Percentiles rank a stretch among this genome's conserved stretches.
These are phyloP conservation scores for Fragilaria radians DNA, from an alignment of 108 stramenopile genomes.

Conservation along the genomic window DNA sequence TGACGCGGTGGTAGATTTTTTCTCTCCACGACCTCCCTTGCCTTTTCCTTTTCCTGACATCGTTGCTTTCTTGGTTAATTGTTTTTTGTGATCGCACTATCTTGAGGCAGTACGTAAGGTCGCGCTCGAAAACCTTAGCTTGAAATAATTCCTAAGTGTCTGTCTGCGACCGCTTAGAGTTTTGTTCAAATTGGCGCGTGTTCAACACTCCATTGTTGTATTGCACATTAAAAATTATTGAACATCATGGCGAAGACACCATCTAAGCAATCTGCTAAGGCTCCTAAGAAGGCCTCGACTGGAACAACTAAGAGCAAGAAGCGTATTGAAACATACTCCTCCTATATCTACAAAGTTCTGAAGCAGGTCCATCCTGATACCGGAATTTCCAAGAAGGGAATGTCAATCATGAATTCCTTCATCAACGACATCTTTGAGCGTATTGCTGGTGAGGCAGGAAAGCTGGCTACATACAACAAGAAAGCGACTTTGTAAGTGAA, in stretches of 20 bases:
- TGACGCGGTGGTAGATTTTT: slow-evolving; percentile 77
- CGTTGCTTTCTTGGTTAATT: slow-evolving; percentile 1
- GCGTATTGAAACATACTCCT: slow-evolving; percentile 78
- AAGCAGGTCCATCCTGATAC: slow-evolving; percentile 88
- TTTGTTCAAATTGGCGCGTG: too few relatives aligned
- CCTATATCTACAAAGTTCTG: slow-evolving; percentile 93
- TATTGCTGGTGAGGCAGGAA: slow-evolving; percentile 86
- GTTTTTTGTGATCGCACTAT: too few relatives aligned
- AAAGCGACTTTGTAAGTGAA: slow-evolving; percentile 89
- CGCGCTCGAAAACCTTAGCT: too few relatives aligned
- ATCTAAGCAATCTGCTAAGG: slow-evolving; percentile 45
- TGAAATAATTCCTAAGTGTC: too few relatives aligned
- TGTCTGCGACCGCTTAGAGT: too few relatives aligned
- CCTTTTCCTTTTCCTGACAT: slow-evolving; percentile 41
- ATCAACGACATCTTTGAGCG: slow-evolving; percentile 91
- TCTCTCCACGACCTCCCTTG: slow-evolving; percentile 77
- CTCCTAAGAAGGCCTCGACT: slow-evolving; percentile 39
- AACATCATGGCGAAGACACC: slow-evolving; percentile 62
- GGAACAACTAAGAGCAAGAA: slow-evolving; percentile 52
- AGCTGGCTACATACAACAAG: slow-evolving; percentile 89
- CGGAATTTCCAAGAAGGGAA: slow-evolving; percentile 91
- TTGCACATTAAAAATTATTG: too few relatives aligned
- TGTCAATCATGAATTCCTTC: slow-evolving; percentile 96
- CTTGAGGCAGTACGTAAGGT: too few relatives aligned
- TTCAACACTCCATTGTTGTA: too few relatives aligned